A percentile compares a stretch with the other conserved stretches of the same genome.
Evolutionary conservation across 352 stramenopile species (phyloP).

Genomic region (Globisporangium perplexum): DNA sequence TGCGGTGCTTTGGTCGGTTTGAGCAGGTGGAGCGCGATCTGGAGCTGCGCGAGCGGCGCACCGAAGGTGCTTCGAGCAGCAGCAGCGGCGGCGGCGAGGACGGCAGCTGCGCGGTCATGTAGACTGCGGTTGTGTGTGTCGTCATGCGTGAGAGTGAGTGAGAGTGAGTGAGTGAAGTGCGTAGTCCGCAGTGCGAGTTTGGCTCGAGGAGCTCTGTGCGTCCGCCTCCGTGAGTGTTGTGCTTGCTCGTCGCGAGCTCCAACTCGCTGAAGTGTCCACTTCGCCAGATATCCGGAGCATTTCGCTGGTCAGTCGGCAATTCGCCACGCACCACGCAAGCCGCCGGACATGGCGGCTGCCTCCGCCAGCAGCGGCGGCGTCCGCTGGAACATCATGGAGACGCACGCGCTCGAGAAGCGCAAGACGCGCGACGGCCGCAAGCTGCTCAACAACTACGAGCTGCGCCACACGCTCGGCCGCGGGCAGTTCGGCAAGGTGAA

Average conservation of each 20-base stretch:
- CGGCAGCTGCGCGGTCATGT: slow-evolving; percentile 14
- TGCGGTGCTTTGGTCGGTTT: no score
- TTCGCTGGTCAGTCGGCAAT: neutral
- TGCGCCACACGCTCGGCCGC: slow-evolving; percentile 63
- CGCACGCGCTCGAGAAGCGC: slow-evolving; percentile 32
- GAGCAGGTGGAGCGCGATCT: slow-evolving; percentile 34
- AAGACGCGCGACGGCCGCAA: slow-evolving; percentile 47
- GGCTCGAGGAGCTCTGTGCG: no score
- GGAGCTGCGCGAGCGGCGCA: slow-evolving; percentile 6
- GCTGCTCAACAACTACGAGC: slow-evolving; percentile 77
- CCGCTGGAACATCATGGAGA: slow-evolving; percentile 71
- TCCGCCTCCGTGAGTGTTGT: no score
- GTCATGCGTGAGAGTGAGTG: no score
- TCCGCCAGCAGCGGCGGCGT: neutral
- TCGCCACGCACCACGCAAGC: neutral
- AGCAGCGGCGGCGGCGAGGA: neutral
- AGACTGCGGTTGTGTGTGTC: neutral
- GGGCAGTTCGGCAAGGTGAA: slow-evolving; percentile 86
- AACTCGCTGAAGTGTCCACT: no score
- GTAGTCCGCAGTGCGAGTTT: neutral
- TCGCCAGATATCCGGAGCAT: no score
- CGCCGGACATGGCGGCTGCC: neutral
- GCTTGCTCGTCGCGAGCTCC: no score
- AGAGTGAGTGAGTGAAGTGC: no score
- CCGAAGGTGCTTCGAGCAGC: neutral